phyloP scores from a whole-genome alignment of 2,329 filamentous ascomycete genomes.

The Calonectria ilicicola region DNA sequence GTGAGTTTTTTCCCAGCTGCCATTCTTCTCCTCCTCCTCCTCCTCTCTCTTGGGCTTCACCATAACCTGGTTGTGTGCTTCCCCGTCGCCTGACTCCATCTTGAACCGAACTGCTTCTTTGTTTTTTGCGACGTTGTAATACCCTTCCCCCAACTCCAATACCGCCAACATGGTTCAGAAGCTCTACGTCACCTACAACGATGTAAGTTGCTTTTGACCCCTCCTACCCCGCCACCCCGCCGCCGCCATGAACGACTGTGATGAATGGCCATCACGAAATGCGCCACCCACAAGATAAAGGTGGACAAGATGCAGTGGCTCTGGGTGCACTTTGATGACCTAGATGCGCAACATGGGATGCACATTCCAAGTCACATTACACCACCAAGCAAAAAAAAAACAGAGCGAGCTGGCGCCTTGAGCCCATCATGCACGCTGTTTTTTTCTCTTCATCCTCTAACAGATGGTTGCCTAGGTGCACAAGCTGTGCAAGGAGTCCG shows the following conservation, averaged over 20 bases:
- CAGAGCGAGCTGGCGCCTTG: background rate
- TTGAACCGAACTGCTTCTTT: background rate
- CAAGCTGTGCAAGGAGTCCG: slow-evolving; percentile 93
- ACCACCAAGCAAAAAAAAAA: background rate
- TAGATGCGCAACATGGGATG: background rate
- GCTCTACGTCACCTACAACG: slow-evolving; percentile 91
- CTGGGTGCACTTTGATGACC: background rate
- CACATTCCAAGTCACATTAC: background rate
- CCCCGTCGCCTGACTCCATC: slow-evolving; percentile 20
- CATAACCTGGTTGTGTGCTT: slow-evolving; percentile 23
- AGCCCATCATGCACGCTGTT: slow-evolving; percentile 8
- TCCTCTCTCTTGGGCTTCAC: slow-evolving; percentile 34
- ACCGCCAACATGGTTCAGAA: slow-evolving; percentile 80
- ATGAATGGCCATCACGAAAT: slow-evolving; percentile 26
- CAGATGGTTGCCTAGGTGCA: slow-evolving; percentile 75
- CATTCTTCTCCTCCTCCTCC: slow-evolving; percentile 28
- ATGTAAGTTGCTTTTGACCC: slow-evolving; percentile 67
- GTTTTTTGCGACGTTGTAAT: slow-evolving; percentile 28
- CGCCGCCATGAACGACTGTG: slow-evolving; percentile 28
- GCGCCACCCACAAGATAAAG: slow-evolving; percentile 21
- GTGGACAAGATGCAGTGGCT: background rate
- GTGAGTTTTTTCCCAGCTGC: slow-evolving; percentile 26
- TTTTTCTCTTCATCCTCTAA: slow-evolving; percentile 26
- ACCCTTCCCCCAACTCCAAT: slow-evolving; percentile 12
- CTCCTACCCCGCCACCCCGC: slow-evolving; percentile 44